These are phyloP conservation scores for Septoria linicola DNA, from an alignment of 2,329 filamentous ascomycete genomes.

Conservation along the genomic window DNA sequence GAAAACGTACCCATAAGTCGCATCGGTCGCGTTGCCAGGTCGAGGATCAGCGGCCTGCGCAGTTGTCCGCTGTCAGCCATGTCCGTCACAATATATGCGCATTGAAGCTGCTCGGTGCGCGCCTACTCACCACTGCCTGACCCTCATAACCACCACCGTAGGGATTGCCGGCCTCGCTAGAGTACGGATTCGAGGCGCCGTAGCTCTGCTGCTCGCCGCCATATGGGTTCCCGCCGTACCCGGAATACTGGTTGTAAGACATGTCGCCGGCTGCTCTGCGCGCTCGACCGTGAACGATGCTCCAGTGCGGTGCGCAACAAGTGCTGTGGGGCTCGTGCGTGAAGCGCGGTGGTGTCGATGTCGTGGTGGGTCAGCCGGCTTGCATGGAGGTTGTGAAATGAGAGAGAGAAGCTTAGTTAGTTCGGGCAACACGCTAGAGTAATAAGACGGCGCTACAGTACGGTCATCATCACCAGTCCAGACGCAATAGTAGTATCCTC, in stretches of 20 bases:
- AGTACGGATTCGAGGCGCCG: constrained; percentile 38
- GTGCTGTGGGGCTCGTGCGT: constrained; percentile 4
- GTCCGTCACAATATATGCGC: neutral
- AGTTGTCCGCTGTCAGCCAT: constrained; percentile 1
- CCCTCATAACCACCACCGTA: constrained; percentile 38
- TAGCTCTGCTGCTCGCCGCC: constrained; percentile 60
- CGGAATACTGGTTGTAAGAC: constrained; percentile 60
- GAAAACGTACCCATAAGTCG: constrained; percentile 4
- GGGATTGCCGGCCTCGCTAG: constrained; percentile 37
- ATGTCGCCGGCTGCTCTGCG: constrained; percentile 41
- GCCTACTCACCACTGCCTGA: constrained; percentile 16
- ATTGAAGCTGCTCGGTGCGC: neutral
- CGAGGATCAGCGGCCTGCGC: constrained; percentile 5
- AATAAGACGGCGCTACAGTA: too few relatives aligned
- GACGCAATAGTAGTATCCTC: too few relatives aligned
- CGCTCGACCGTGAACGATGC: constrained; percentile 7
- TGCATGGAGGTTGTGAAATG: too few relatives aligned
- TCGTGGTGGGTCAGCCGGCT: too few relatives aligned
- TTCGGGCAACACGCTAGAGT: too few relatives aligned
- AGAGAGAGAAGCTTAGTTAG: too few relatives aligned
- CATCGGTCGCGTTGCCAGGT: constrained; percentile 10
- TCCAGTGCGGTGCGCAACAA: constrained; percentile 2
- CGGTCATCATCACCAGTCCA: too few relatives aligned
- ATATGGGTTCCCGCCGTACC: constrained; percentile 60
- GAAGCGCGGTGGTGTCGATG: constrained; percentile 7